Evolutionary conservation across 768 basidiomycete genomes (phyloP).

Genomic region (Tremella yokohamensis): DNA sequence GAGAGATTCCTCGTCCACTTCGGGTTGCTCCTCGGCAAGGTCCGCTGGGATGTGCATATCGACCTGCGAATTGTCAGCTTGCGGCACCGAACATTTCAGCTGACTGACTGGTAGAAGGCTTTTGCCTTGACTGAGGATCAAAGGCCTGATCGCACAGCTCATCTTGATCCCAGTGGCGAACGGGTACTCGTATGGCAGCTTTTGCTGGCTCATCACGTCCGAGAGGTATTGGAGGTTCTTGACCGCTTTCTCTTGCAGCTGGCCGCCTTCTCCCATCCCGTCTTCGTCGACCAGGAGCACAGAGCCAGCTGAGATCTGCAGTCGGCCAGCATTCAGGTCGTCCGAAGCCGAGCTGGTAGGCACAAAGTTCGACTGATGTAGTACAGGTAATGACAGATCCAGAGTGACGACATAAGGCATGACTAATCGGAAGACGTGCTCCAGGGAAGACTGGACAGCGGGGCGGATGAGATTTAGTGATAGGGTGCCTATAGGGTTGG

Average conservation of each 20-base stretch:
- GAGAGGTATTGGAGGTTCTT: conserved; percentile 41
- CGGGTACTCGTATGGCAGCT: conserved; percentile 46
- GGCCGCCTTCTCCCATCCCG: conserved; percentile 43
- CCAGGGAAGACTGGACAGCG: background rate
- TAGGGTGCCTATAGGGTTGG: conserved; percentile 42
- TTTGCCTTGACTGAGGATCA: conserved; percentile 44
- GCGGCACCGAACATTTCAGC: background rate
- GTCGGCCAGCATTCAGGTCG: conserved; percentile 37
- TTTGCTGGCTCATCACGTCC: conserved; percentile 35
- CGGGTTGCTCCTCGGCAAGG: background rate
- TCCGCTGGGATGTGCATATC: conserved; percentile 19
- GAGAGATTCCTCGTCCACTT: conserved; percentile 9
- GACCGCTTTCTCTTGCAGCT: conserved; percentile 43
- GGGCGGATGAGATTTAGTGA: conserved; percentile 38
- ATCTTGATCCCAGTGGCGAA: conserved; percentile 48
- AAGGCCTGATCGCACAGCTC: conserved; percentile 36
- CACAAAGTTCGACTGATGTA: conserved; percentile 26
- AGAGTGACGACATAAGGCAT: conserved; percentile 27
- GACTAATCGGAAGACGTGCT: conserved; percentile 15
- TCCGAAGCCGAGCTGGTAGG: conserved; percentile 23
- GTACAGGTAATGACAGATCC: conserved; percentile 31
- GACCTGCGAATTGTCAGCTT: conserved; percentile 13
- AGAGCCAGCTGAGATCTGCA: conserved; percentile 43
- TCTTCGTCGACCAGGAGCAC: conserved; percentile 44
- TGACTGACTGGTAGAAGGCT: conserved; percentile 44